phyloP scores from a whole-genome alignment of 2,329 filamentous ascomycete genomes.

The Cladosporium cucumerinum region DNA sequence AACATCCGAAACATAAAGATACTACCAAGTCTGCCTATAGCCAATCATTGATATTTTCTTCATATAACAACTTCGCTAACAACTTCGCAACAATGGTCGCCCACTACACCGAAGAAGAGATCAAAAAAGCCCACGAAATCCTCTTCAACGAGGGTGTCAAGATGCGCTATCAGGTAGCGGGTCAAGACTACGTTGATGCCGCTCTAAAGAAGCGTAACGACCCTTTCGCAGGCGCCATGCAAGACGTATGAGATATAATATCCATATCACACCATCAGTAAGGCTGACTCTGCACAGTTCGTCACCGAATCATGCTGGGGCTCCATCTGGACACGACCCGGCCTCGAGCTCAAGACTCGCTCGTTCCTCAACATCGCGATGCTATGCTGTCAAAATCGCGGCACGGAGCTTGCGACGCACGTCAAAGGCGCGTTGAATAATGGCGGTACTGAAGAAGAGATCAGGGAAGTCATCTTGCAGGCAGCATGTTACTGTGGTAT shows the following conservation, averaged over 20 bases:
- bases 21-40: background rate
- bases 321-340: conserved; percentile 60
- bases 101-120: conserved; percentile 29
- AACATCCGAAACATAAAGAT: background rate
- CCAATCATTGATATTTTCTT: background rate
- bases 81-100: conserved; percentile 20
- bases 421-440: conserved; percentile 63
- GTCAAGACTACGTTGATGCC: conserved; percentile 43
- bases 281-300: conserved; percentile 23
- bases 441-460: conserved; percentile 59
- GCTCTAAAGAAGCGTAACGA: conserved; percentile 55
- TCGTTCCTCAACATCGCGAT: conserved; percentile 63
- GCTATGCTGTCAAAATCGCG: conserved; percentile 59
- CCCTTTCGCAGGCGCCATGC: conserved; percentile 59
- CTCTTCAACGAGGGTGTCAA: conserved; percentile 61
- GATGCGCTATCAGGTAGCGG: conserved; percentile 58
- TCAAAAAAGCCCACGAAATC: conserved; percentile 46
- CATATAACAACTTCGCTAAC: no score
- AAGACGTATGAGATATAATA: conserved; percentile 46
- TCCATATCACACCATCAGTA: background rate
- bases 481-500: conserved; percentile 53
- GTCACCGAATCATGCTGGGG: conserved; percentile 65
- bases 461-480: conserved; percentile 56
- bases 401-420: conserved; percentile 59
- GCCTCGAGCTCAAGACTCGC: conserved; percentile 59